These are phyloP conservation scores for Boletus reticulatus DNA, from an alignment of 768 basidiomycete species.

Conservation along the genomic window DNA sequence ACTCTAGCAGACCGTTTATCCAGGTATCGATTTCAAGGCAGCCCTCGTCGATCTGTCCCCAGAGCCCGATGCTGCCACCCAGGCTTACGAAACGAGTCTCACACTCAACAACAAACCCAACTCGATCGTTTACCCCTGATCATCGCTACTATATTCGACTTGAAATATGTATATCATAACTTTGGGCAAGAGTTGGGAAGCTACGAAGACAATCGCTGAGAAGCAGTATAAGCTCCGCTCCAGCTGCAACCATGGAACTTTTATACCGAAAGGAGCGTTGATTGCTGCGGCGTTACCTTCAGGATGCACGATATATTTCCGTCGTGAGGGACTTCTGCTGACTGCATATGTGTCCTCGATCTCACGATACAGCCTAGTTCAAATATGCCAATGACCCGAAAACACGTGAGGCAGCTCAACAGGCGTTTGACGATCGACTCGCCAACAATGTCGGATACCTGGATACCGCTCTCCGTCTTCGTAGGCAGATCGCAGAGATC, in stretches of 20 bases:
- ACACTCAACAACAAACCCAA: conserved; percentile 21
- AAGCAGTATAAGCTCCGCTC: conserved; percentile 71
- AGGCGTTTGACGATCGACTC: conserved; percentile 68
- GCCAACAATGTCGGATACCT: conserved; percentile 69
- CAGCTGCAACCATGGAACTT: conserved; percentile 52
- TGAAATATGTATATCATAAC: conserved; percentile 76
- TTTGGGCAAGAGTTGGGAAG: conserved; percentile 66
- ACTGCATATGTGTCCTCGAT: background rate
- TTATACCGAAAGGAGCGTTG: background rate
- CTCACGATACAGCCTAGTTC: background rate
- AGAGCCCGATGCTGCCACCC: conserved; percentile 22
- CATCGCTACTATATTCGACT: conserved; percentile 26
- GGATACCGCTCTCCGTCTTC: conserved; percentile 63
- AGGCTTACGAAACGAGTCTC: conserved; percentile 32
- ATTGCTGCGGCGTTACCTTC: background rate
- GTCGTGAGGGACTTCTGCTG: background rate
- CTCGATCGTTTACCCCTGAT: conserved; percentile 26
- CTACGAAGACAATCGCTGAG: conserved; percentile 63
- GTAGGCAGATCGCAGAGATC: conserved; percentile 64
- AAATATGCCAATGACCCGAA: no score
- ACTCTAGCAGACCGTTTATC: conserved; percentile 31
- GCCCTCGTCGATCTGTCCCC: conserved; percentile 25
- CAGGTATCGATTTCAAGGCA: conserved; percentile 23
- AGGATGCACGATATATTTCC: no score
- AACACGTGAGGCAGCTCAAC: conserved; percentile 51